Evolutionary conservation across 2,329 filamentous ascomycete species (phyloP), one percentile per base, ranked within the genome.

Genomic region (Diaporthe caulivora): DNA sequence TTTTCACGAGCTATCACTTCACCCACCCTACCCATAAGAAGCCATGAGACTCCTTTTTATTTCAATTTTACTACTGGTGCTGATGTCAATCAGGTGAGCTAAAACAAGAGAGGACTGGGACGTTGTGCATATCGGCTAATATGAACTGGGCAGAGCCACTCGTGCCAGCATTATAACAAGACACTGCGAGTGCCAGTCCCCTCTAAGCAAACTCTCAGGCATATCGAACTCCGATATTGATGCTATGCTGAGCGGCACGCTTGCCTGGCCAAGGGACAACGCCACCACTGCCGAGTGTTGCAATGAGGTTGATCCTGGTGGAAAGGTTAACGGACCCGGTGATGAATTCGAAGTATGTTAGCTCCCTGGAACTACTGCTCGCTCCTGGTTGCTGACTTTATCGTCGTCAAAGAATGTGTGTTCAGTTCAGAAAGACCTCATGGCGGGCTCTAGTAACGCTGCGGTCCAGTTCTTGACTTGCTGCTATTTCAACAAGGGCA

Each of bases 171-270:
- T 29, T 10, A 18, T 53, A 10, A 53, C 47, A 44, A 67, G 31
- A 40, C 47, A 53, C 17, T 67, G 62, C 47, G 62, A 67, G 31
- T 67, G 62, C 62, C 62, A 67, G n/a, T 40, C 44, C 15, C 44
- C 62, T 24, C 44, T 37, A 2, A 53, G 47, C 31, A 49, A 53
- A n/a, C 13, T 67, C 6, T 17, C 37, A 4, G 31, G 13, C 5
- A 15, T 67, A 5, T 37, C 44, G 2, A 8, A 21, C 15, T 24
- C 29, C 2, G 31, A 53, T 3, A 53, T 67, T 17, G 62, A 51
- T 9, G 21, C 31, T 4, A 40, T 67, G 31, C 47, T 69, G 5
- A 2, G 21, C 18, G 65, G 65, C 51, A 69, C 37, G 18, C 7
- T 69, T 15, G 7, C 40, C 4, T 69, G 37, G 21, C 65, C 65